These are phyloP conservation scores for Davidsoniella neocaledoniae DNA, from an alignment of 2,329 filamentous ascomycete genomes.

Conservation along the genomic window DNA sequence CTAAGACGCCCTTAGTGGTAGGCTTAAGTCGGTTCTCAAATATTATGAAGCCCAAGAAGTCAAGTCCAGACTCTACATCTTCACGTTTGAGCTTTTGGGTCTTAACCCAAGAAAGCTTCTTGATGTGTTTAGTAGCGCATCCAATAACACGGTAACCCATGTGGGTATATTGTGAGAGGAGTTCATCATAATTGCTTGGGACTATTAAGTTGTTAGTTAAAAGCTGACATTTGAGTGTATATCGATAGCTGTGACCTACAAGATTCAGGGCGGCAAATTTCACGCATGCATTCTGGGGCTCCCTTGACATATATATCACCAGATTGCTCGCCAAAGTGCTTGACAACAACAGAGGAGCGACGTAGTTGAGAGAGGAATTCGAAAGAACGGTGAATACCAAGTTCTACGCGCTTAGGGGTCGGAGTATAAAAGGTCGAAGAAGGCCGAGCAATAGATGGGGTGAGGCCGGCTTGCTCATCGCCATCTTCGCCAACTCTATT, in stretches of 20 bases:
- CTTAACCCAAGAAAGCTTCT: conserved; percentile 82
- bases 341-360: conserved; percentile 80
- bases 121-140: conserved; percentile 76
- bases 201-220: conserved; percentile 27
- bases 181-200: conserved; percentile 75
- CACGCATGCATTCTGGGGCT: conserved; percentile 88
- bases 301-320: conserved; percentile 90
- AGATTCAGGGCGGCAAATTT: conserved; percentile 71
- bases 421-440: conserved; percentile 24
- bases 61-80: conserved; percentile 67
- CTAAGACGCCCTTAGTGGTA: conserved; percentile 62
- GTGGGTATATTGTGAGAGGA: conserved; percentile 81
- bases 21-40: conserved; percentile 98
- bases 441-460: conserved; percentile 78
- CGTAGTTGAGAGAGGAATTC: conserved; percentile 90
- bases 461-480: conserved; percentile 58
- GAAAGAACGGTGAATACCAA: conserved; percentile 80
- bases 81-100: conserved; percentile 82
- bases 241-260: conserved; percentile 32
- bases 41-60: conserved; percentile 91
- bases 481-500: conserved; percentile 40
- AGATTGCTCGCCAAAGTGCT: conserved; percentile 69
- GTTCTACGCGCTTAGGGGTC: conserved; percentile 32
- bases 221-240: background rate
- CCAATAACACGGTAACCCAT: conserved; percentile 93